Base-by-base conservation (phyloP, 305 asterid species). In the Caryopteris hybrid region DNA sequence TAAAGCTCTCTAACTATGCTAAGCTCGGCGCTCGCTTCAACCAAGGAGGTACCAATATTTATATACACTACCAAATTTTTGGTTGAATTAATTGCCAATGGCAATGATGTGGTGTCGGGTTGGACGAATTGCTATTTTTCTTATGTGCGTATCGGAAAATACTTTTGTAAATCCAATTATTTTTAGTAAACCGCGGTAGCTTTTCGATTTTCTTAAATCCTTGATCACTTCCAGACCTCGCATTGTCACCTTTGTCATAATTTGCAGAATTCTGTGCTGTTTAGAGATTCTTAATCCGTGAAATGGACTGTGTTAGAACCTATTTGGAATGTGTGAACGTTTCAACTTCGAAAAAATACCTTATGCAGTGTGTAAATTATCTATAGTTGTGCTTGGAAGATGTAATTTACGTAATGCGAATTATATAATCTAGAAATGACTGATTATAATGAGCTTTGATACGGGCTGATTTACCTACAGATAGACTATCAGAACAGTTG, bases 1-100 rank as follows among this genome's bases (percentile, higher is more conserved):
- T 85, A 45, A 90, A 88, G 81, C 95, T 92, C 71, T 90, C 95
- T 50, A 85, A 91, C 29, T 93, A 88, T 54, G 98, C 96, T 59
- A 90, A 90, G 78, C 94, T 90, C 73, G 95, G 96, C 42, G 81
- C 98, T 64, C 82, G 95, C 65, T 58, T 92, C 88, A 81, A 82
- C 58, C 97, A 88, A 84, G 90, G 90, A 73, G 88, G 91, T 78
- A 71, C 16, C 27, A 6, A 29, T 14, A 1, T 46, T 58, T 45
- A 3, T 31, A 11, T 54, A 10, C 34, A 4, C 29, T 2, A 39
- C 46, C 16, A 4, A 25, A 16, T 21, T 23, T 48, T 64, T n/a
- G n/a, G 39, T 27, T 47, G 50, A 3, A 23, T 47, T 25, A 38
- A 13, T 63, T 13, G 16, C 13, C 39, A 13, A 38, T 51, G 57